Percentiles rank a stretch among this genome's conserved stretches.
Evolutionary conservation across 768 basidiomycete genomes (phyloP).

Genomic region (Lentinula sp.): DNA sequence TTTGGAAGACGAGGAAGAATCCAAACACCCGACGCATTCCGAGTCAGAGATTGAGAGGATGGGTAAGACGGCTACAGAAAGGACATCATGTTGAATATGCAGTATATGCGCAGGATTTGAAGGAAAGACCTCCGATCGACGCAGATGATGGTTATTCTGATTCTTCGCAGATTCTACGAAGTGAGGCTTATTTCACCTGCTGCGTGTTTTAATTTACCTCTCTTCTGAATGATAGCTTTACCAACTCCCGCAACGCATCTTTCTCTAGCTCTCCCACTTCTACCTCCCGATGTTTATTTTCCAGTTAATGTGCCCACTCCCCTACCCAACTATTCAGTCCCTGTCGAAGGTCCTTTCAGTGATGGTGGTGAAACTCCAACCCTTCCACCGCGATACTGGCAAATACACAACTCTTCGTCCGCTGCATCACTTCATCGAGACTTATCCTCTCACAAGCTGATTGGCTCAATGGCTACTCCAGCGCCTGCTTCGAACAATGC

Average conservation of each 20-base stretch:
- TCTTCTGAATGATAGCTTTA: neutral
- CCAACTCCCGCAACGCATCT: neutral
- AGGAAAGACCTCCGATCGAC: neutral
- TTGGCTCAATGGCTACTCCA: neutral
- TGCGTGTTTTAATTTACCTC: neutral
- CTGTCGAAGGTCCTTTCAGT: neutral
- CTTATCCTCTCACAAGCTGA: neutral
- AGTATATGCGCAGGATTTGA: neutral
- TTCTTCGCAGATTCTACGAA: neutral
- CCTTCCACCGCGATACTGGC: constrained; percentile 1
- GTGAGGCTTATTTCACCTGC: neutral
- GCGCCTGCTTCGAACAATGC: neutral
- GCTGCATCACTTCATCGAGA: neutral
- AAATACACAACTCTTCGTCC: neutral
- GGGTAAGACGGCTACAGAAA: neutral
- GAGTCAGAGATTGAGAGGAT: neutral
- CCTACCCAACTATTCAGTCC: neutral
- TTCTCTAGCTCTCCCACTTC: neutral
- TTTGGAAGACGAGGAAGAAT: neutral
- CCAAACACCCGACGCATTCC: neutral
- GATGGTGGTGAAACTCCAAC: neutral
- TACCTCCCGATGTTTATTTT: neutral
- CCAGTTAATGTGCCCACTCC: neutral
- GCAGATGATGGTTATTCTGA: neutral
- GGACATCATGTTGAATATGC: neutral